Percentiles rank a stretch among this genome's conserved stretches.
Conservation (phyloP, 2,329 filamentous ascomycete species). For the Ustilaginoidea virens region DNA sequence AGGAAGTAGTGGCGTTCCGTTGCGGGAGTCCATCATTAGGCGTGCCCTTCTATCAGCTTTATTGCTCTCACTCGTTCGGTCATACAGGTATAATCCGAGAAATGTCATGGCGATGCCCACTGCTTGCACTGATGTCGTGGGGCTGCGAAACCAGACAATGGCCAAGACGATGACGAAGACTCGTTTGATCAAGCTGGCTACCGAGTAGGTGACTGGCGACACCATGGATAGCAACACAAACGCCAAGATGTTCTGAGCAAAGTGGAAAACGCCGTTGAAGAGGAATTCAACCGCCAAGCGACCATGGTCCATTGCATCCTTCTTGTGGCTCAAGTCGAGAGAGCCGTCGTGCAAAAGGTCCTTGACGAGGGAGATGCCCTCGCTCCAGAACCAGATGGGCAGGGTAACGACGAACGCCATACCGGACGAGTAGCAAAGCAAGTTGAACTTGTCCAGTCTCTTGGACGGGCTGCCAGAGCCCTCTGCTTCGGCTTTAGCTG, state of each 20-base stretch:
- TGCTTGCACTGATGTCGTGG: slow-evolving; percentile 69
- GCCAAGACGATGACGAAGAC: slow-evolving; percentile 94
- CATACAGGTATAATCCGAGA: slow-evolving; percentile 85
- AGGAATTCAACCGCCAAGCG: slow-evolving; percentile 70
- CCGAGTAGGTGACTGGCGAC: slow-evolving; percentile 91
- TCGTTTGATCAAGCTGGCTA: slow-evolving; percentile 89
- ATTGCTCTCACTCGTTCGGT: slow-evolving; percentile 76
- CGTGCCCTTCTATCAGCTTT: slow-evolving; percentile 74
- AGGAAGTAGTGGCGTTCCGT: slow-evolving; percentile 45
- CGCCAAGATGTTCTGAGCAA: slow-evolving; percentile 88
- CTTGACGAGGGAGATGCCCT: slow-evolving; percentile 61
- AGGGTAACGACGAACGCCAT: slow-evolving; percentile 77
- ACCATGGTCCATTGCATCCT: slow-evolving; percentile 61
- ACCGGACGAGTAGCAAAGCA: slow-evolving; percentile 92
- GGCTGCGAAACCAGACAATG: slow-evolving; percentile 89
- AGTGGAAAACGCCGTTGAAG: slow-evolving; percentile 95
- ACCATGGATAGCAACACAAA: slow-evolving; percentile 87
- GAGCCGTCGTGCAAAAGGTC: slow-evolving; percentile 74
- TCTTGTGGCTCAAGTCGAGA: slow-evolving; percentile 42
- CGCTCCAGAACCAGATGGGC: slow-evolving; percentile 86
- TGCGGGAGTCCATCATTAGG: slow-evolving; percentile 32
- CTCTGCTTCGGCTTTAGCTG: slow-evolving; percentile 69
- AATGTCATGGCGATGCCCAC: slow-evolving; percentile 82
- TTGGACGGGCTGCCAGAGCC: slow-evolving; percentile 43
- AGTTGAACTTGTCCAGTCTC: slow-evolving; percentile 91